Evolutionary conservation across 805 yeast genomes (phyloP).

Genomic region (Candida ascalaphidarum): DNA sequence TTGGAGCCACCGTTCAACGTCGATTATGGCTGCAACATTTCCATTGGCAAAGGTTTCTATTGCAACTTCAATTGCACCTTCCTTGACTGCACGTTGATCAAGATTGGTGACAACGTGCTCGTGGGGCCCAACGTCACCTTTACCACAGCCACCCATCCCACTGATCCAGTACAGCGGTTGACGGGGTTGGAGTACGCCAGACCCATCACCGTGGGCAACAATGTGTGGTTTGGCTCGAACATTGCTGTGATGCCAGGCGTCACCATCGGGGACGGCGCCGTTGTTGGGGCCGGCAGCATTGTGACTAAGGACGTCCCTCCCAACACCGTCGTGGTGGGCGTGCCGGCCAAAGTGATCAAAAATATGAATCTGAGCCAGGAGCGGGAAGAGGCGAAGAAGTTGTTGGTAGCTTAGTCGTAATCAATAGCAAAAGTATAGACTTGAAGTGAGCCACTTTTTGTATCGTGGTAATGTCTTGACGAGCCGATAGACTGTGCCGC

Average conservation of each 20-base stretch:
- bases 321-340: conserved; percentile 51
- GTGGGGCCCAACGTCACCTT: conserved; percentile 58
- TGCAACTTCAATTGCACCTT: conserved; percentile 48
- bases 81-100: conserved; percentile 53
- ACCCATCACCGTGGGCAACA: conserved; percentile 53
- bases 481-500: not conserved
- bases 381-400: conserved; percentile 3
- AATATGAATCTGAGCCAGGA: conserved; percentile 13
- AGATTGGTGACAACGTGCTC: conserved; percentile 50
- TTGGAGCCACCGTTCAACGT: conserved; percentile 54
- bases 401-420: not conserved
- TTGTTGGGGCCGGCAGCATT: conserved; percentile 62
- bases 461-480: not conserved
- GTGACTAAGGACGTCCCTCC: conserved; percentile 52
- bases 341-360: conserved; percentile 45
- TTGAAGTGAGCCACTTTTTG: conserved; percentile 2
- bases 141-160: conserved; percentile 58
- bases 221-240: conserved; percentile 61
- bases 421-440: not conserved
- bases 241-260: conserved; percentile 56
- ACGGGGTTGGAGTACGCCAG: conserved; percentile 43
- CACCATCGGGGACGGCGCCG: conserved; percentile 51
- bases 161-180: conserved; percentile 37
- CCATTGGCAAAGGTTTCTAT: conserved; percentile 50
- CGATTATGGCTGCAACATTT: conserved; percentile 60